Conservation (phyloP, 805 yeast species). For the Sugiyamaella mastotermitis region DNA sequence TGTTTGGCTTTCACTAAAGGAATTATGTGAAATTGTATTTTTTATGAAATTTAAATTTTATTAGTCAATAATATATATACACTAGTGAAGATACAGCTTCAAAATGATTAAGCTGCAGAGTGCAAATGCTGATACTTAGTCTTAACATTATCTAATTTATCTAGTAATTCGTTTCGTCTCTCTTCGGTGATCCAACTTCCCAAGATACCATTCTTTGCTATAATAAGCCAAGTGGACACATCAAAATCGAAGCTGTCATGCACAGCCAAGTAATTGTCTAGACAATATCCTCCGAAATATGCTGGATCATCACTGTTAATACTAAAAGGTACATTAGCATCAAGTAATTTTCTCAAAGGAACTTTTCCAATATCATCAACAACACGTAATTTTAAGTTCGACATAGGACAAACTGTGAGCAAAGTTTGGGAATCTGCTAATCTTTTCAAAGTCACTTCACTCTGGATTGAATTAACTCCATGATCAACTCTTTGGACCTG, state of each 20-base stretch:
- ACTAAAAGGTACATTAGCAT: constrained; percentile 61
- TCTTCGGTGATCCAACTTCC: constrained; percentile 68
- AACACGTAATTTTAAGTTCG: constrained; percentile 70
- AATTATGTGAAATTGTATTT: neutral
- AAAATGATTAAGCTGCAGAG: neutral
- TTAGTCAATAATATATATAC: neutral
- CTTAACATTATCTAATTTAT: constrained; percentile 13
- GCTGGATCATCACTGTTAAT: constrained; percentile 78
- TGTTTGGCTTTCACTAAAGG: constrained; percentile 49
- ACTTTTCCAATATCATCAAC: constrained; percentile 60
- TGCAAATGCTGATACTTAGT: constrained; percentile 1
- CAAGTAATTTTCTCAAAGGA: constrained; percentile 58
- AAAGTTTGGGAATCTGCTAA: constrained; percentile 51
- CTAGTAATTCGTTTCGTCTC: constrained; percentile 42
- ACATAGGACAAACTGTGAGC: constrained; percentile 71
- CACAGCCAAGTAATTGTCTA: constrained; percentile 67
- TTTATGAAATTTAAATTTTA: no score
- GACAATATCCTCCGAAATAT: constrained; percentile 77
- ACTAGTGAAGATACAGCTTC: neutral
- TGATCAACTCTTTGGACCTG: constrained; percentile 72
- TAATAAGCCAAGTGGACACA: constrained; percentile 52
- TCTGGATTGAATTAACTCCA: constrained; percentile 62
- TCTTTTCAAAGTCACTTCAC: constrained; percentile 46
- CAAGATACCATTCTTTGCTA: constrained; percentile 59
- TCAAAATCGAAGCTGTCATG: constrained; percentile 61